A percentile compares a stretch with the other conserved stretches of the same genome.
phyloP scores from a whole-genome alignment of 1,284 basidiomycete genomes.

The Grifola frondosa region DNA sequence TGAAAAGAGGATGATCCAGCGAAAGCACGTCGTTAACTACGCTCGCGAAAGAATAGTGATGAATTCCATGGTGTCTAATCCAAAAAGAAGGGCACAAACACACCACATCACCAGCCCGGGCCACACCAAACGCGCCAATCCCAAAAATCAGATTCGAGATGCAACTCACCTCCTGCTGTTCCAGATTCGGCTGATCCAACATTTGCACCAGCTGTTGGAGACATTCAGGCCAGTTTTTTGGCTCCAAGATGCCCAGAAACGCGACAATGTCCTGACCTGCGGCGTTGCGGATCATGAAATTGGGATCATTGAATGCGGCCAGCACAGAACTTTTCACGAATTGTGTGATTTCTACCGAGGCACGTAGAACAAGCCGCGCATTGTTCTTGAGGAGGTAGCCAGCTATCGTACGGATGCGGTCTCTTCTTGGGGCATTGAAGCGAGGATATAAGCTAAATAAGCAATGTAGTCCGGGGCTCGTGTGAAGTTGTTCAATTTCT shows the following conservation, averaged over 20 bases:
- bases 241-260: slow-evolving; percentile 82
- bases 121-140: too few relatives aligned
- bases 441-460: slow-evolving; percentile 94
- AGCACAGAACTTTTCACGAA: slow-evolving; percentile 87
- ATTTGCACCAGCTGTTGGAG: slow-evolving; percentile 79
- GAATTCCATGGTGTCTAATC: too few relatives aligned
- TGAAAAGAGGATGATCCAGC: not conserved
- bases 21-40: too few relatives aligned
- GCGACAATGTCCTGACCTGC: slow-evolving; percentile 89
- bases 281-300: slow-evolving; percentile 87
- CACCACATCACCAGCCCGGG: too few relatives aligned
- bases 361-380: slow-evolving; percentile 66
- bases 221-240: slow-evolving; percentile 91
- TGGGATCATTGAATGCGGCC: slow-evolving; percentile 75
- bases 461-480: slow-evolving; percentile 92
- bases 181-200: slow-evolving; percentile 70
- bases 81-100: too few relatives aligned
- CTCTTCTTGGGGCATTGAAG: slow-evolving; percentile 81
- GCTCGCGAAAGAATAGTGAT: too few relatives aligned
- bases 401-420: slow-evolving; percentile 91
- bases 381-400: slow-evolving; percentile 98
- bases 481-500: slow-evolving; percentile 91
- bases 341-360: slow-evolving; percentile 64
- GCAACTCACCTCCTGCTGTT: slow-evolving; percentile 86
- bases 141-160: too few relatives aligned